These are phyloP conservation scores for Zelopaecilomyces penicillatus DNA, from an alignment of 2,329 filamentous ascomycete species.

Conservation along the genomic window DNA sequence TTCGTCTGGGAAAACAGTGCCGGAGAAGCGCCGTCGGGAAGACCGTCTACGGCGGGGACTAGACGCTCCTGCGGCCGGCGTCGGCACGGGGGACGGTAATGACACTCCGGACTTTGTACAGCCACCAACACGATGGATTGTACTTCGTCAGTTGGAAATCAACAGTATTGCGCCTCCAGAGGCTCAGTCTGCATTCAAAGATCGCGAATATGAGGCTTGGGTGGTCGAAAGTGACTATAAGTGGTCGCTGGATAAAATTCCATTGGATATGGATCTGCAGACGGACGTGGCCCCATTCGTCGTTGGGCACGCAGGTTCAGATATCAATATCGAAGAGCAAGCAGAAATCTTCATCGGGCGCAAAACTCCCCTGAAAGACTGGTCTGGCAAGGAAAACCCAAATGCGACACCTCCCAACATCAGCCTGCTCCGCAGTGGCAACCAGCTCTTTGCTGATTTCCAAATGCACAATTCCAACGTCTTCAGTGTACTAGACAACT, in stretches of 20 bases:
- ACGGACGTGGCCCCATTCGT: conserved; percentile 33
- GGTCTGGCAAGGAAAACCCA: conserved; percentile 5
- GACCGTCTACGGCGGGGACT: conserved; percentile 6
- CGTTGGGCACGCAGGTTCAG: conserved; percentile 4
- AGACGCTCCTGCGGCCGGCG: neutral
- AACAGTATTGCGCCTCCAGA: conserved; percentile 9
- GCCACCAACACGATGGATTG: conserved; percentile 28
- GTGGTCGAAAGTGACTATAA: conserved; percentile 30
- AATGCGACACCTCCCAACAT: conserved; percentile 2
- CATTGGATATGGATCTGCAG: conserved; percentile 25
- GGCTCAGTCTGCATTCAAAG: neutral
- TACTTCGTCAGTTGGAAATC: conserved; percentile 23
- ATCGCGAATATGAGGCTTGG: conserved; percentile 20
- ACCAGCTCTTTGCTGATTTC: conserved; percentile 33
- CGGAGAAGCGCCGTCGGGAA: neutral
- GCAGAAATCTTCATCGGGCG: conserved; percentile 35
- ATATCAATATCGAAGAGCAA: conserved; percentile 23
- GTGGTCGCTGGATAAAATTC: conserved; percentile 23
- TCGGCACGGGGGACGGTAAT: neutral
- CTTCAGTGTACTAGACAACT: conserved; percentile 32
- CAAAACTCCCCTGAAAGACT: conserved; percentile 13
- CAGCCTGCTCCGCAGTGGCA: conserved; percentile 14
- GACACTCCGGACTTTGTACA: conserved; percentile 10
- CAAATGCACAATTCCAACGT: conserved; percentile 33
- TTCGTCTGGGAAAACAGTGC: conserved; percentile 1